Conservation (phyloP, 2,329 filamentous ascomycete species). For the Hortaea sp. region DNA sequence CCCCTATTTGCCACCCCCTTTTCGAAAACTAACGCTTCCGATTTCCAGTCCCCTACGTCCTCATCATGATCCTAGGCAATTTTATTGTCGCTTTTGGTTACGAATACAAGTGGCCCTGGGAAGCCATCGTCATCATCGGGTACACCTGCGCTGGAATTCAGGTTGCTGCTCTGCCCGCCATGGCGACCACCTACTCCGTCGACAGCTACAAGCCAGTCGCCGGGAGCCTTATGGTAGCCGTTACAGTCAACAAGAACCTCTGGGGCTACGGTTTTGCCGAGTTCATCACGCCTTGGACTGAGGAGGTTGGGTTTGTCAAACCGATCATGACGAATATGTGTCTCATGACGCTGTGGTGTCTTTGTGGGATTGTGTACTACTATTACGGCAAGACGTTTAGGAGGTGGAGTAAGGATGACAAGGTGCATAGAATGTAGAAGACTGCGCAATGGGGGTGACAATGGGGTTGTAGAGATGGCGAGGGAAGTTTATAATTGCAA, state of each 20-base stretch:
- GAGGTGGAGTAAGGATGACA: conserved; percentile 45
- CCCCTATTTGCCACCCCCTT: neutral
- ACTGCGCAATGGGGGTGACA: no score
- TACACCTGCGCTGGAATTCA: conserved; percentile 49
- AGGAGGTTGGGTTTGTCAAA: conserved; percentile 6
- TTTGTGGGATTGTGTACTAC: conserved; percentile 47
- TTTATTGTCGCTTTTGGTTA: conserved; percentile 39
- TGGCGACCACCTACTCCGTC: conserved; percentile 49
- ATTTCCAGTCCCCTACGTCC: conserved; percentile 44
- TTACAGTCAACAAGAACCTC: conserved; percentile 55
- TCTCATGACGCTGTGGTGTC: conserved; percentile 44
- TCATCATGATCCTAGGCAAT: conserved; percentile 48
- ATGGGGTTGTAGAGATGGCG: no score
- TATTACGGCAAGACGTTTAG: conserved; percentile 49
- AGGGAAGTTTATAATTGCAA: no score
- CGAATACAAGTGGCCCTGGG: conserved; percentile 37
- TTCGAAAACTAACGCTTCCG: neutral
- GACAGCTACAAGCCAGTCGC: conserved; percentile 56
- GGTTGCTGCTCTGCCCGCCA: conserved; percentile 50
- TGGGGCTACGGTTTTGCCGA: conserved; percentile 50
- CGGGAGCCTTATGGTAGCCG: conserved; percentile 48
- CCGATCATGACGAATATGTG: conserved; percentile 53
- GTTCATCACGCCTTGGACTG: conserved; percentile 34
- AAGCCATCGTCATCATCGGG: conserved; percentile 47
- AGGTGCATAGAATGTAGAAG: conserved; percentile 42